A percentile compares a stretch with the other conserved stretches of the same genome.
phyloP scores from a whole-genome alignment of 768 basidiomycete genomes.

The Sistotremastrum niveocremeum region DNA sequence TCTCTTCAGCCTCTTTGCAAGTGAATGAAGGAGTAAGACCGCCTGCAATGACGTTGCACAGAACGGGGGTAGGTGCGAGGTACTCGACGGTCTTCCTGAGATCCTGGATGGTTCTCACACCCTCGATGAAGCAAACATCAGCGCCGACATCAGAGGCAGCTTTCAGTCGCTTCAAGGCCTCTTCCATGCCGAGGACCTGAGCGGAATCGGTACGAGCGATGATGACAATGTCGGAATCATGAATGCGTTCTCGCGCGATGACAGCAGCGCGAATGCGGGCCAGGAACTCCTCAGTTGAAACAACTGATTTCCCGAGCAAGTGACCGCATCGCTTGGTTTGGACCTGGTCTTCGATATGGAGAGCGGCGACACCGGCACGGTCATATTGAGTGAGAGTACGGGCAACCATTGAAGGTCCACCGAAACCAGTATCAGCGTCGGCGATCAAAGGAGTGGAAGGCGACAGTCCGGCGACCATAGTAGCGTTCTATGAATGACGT shows the following conservation, averaged over 20 bases:
- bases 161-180: constrained; percentile 50
- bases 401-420: constrained; percentile 62
- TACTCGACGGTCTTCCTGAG: constrained; percentile 51
- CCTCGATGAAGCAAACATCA: constrained; percentile 74
- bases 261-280: constrained; percentile 69
- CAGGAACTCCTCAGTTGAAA: constrained; percentile 62
- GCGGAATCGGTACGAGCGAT: constrained; percentile 70
- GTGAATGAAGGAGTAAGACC: constrained; percentile 69
- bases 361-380: constrained; percentile 54
- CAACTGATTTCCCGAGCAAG: constrained; percentile 69
- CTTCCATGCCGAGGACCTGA: constrained; percentile 69
- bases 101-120: constrained; percentile 55
- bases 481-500: constrained; percentile 31
- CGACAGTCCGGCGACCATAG: constrained; percentile 55
- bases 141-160: constrained; percentile 63
- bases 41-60: constrained; percentile 70
- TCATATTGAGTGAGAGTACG: constrained; percentile 63
- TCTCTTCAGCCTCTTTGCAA: constrained; percentile 47
- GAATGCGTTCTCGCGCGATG: constrained; percentile 42
- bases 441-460: constrained; percentile 62
- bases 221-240: constrained; percentile 32
- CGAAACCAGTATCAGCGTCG: constrained; percentile 72
- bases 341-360: constrained; percentile 75
- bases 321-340: constrained; percentile 76
- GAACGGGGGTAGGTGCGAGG: constrained; percentile 60